Evolutionary conservation across 1,284 basidiomycete species (phyloP).

Genomic region (Meripilus lineatus): DNA sequence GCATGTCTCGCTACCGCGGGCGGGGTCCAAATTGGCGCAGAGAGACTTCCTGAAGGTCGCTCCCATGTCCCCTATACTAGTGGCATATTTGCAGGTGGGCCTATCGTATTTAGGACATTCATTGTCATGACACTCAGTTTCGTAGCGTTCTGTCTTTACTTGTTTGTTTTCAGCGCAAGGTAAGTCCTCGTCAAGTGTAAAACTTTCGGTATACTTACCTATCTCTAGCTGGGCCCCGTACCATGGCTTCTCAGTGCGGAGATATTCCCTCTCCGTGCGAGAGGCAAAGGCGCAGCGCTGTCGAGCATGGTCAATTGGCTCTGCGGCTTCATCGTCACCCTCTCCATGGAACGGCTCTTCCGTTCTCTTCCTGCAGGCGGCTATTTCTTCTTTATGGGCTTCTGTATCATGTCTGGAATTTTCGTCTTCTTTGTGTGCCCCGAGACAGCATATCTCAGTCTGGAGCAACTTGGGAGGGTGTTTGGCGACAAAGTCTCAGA

Average conservation of each 20-base stretch:
- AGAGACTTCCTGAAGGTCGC: slow-evolving; percentile 12
- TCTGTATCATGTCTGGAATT: slow-evolving; percentile 36
- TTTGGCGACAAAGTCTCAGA: slow-evolving; percentile 41
- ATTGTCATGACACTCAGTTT: not conserved
- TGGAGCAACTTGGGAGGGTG: slow-evolving; percentile 46
- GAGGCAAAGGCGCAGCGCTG: slow-evolving; percentile 63
- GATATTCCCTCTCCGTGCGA: slow-evolving; percentile 64
- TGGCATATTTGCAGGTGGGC: not conserved
- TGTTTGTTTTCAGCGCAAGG: not conserved
- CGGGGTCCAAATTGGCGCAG: slow-evolving; percentile 37
- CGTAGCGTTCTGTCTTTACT: not conserved
- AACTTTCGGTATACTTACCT: no score
- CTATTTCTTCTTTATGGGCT: slow-evolving; percentile 46
- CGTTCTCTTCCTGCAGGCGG: slow-evolving; percentile 37
- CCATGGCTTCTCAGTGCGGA: slow-evolving; percentile 58
- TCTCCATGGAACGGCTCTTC: slow-evolving; percentile 48
- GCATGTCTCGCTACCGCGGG: slow-evolving; percentile 39
- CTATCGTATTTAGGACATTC: not conserved
- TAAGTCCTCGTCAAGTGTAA: no score
- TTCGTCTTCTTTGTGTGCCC: slow-evolving; percentile 45
- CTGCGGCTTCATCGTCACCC: slow-evolving; percentile 50
- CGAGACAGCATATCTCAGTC: slow-evolving; percentile 38
- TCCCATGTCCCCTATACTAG: not conserved
- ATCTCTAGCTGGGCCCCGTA: slow-evolving; percentile 49
- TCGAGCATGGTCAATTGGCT: slow-evolving; percentile 58